Evolutionary conservation across 2,329 filamentous ascomycete species (phyloP), one percentile per base, ranked within the genome.

Genomic region (Ascochyta lentis): DNA sequence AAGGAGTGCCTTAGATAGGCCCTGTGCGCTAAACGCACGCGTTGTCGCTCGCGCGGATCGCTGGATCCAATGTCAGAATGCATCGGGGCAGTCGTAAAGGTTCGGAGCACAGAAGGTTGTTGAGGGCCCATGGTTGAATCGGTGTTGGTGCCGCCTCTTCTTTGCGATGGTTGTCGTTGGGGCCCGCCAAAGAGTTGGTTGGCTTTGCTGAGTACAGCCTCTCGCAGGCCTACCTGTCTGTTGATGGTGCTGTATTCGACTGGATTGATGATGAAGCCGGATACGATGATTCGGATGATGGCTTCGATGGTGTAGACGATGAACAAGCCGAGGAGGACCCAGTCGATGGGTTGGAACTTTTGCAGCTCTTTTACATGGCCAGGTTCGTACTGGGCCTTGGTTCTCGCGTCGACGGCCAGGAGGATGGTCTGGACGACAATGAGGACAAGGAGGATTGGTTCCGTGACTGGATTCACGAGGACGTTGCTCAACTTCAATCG

Each of bases 1-100:
- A 99, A 99, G 0, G 92, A 93, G 75, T 99, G 95, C 15, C 95
- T 87, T 51, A 99, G 79, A 74, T 97, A 98, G 1, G 95, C 96
- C 59, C 95, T 86, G 49, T 95, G 89, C 15, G 96, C 94, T 50
- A 99, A 83, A 61, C 96, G 89, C 64, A 89, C 84, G 58, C 94
- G 88, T 73, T 95, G 91, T 64, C 93, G 90, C 60, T 96, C 80
- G 83, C 90, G 61, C 82, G 82, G 69, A 82, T 95, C 76, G 77
- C 85, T 73, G 76, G 86, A 68, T 77, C 81, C 62, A 31, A 65
- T 51, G 46, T 82, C 78, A 27, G 80, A 78, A 54, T 86, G 82
- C 8, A 84, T 82, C 58, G 89, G 89, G 58, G 91, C 77, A 6
- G 82, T 87, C 2, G 92, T 95, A 62, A 96, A 90, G 0, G 89